Percentiles rank a stretch among this genome's conserved stretches.
phyloP scores from a whole-genome alignment of 495 filamentous ascomycete genomes.

The Penicillium bovifimosum region DNA sequence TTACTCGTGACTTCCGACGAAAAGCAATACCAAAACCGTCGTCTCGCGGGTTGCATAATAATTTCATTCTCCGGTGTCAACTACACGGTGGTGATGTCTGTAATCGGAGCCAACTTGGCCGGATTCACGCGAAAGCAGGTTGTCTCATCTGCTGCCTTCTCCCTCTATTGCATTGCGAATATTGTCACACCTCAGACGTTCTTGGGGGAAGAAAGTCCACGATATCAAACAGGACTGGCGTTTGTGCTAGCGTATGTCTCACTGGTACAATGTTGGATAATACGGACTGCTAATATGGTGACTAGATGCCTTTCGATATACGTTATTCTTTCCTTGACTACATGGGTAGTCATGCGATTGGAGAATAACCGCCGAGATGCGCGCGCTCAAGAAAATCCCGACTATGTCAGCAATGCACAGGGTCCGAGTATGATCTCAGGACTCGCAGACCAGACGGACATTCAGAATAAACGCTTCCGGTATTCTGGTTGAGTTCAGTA shows the following conservation, averaged over 20 bases:
- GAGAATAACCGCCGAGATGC: neutral
- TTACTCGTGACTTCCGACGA: neutral
- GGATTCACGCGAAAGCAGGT: neutral
- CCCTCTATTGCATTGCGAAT: neutral
- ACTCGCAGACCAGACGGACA: neutral
- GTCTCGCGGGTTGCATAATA: neutral
- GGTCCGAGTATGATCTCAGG: neutral
- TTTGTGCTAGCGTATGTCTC: neutral
- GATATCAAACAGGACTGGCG: neutral
- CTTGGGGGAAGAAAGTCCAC: neutral
- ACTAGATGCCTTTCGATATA: neutral
- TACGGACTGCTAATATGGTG: neutral
- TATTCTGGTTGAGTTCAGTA: neutral
- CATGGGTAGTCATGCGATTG: neutral
- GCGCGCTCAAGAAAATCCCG: neutral
- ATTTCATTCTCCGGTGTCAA: neutral
- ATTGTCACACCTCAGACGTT: neutral
- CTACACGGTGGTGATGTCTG: neutral
- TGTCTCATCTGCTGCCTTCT: neutral
- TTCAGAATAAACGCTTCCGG: neutral
- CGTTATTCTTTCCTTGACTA: neutral
- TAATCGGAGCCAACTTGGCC: neutral
- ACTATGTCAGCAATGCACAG: neutral
- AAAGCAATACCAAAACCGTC: neutral
- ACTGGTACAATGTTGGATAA: neutral